Conservation (phyloP, 495 filamentous ascomycete genomes). For the Penicillium psychrofluorescens region DNA sequence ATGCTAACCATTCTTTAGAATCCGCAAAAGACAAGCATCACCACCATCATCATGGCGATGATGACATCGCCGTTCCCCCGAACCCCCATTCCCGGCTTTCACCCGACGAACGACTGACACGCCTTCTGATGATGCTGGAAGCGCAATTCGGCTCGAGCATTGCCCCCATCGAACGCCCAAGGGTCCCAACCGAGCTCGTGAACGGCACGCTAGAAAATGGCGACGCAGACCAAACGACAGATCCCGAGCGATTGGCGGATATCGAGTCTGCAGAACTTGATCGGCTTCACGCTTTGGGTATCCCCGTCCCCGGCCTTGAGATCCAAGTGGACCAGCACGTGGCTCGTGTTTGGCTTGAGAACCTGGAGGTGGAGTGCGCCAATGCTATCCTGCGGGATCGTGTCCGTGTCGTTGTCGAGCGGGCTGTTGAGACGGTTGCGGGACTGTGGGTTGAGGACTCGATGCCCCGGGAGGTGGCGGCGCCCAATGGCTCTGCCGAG, state of each 20-base stretch:
- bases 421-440: constrained; percentile 84
- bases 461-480: constrained; percentile 10
- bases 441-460: constrained; percentile 53
- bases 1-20: constrained; percentile 26
- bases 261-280: constrained; percentile 54
- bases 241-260: constrained; percentile 42
- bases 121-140: constrained; percentile 93
- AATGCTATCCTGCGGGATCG: constrained; percentile 68
- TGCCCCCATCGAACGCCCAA: constrained; percentile 64
- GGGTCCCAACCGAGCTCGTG: constrained; percentile 36
- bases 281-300: constrained; percentile 68
- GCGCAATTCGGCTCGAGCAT: constrained; percentile 84
- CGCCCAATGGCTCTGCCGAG: constrained; percentile 13
- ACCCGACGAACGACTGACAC: constrained; percentile 67
- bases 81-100: constrained; percentile 67
- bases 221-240: constrained; percentile 24
- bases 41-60: constrained; percentile 46
- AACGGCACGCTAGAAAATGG: constrained; percentile 29
- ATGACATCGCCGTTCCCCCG: constrained; percentile 22
- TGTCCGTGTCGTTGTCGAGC: constrained; percentile 80
- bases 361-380: constrained; percentile 78
- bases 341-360: constrained; percentile 86
- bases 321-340: constrained; percentile 84
- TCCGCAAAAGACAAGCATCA: constrained; percentile 51
- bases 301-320: constrained; percentile 80